These are phyloP conservation scores for Sporobolomyces roseus DNA, from an alignment of 768 basidiomycete genomes.

Conservation along the genomic window DNA sequence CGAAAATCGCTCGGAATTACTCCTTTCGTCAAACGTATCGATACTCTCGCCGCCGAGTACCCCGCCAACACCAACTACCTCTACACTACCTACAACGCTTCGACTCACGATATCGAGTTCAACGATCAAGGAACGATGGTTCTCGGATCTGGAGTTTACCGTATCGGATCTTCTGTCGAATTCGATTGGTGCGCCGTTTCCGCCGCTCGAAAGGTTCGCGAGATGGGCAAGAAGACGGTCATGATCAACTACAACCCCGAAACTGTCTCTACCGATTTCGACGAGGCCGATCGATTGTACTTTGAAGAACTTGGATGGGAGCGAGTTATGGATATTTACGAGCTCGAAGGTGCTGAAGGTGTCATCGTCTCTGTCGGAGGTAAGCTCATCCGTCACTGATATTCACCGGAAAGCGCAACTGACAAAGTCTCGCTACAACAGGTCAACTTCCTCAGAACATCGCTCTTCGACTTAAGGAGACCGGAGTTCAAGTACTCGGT, in stretches of 20 bases:
- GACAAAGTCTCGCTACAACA: neutral
- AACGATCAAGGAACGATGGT: constrained; percentile 93
- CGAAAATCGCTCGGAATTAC: constrained; percentile 76
- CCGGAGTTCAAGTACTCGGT: constrained; percentile 97
- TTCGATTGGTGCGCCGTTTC: constrained; percentile 99
- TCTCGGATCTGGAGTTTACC: constrained; percentile 94
- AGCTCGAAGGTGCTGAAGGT: constrained; percentile 78
- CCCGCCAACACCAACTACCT: constrained; percentile 98
- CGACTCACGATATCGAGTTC: constrained; percentile 86
- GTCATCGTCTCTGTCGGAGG: constrained; percentile 92
- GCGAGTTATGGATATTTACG: constrained; percentile 94
- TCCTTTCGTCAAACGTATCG: constrained; percentile 97
- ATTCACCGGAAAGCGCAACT: no score
- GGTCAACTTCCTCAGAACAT: constrained; percentile 99
- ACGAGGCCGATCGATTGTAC: constrained; percentile 95
- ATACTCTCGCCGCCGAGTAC: constrained; percentile 98
- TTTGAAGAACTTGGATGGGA: constrained; percentile 98
- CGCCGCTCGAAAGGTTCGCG: constrained; percentile 89
- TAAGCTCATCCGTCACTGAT: neutral
- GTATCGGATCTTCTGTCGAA: constrained; percentile 98
- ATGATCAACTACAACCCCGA: constrained; percentile 99
- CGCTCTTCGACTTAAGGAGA: constrained; percentile 86
- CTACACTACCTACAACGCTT: constrained; percentile 96
- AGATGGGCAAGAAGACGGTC: constrained; percentile 88
- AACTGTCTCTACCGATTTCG: constrained; percentile 98